These are phyloP conservation scores for Mallotus repandus DNA, from an alignment of 441 rosid species.

Conservation along the genomic window DNA sequence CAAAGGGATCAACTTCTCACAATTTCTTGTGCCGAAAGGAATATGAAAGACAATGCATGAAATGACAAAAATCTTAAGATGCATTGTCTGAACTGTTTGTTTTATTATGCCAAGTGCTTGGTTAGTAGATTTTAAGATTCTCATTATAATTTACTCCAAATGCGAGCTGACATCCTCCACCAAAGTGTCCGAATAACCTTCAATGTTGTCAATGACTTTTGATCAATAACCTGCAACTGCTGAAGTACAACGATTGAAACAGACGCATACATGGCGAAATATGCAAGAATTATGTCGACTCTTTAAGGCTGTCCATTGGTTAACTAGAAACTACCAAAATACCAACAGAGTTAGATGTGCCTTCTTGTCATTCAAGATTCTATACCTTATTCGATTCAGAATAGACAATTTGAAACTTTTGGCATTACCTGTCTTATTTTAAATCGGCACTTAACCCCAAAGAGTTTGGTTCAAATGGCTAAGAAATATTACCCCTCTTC, in stretches of 20 bases:
- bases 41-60: neutral
- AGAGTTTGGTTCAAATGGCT: too few relatives aligned
- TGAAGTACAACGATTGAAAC: neutral
- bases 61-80: neutral
- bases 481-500: too few relatives aligned
- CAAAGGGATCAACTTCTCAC: neutral
- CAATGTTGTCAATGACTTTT: neutral
- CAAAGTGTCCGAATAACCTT: neutral
- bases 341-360: neutral
- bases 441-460: too few relatives aligned
- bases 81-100: neutral
- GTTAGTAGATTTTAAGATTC: neutral
- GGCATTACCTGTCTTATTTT: too few relatives aligned
- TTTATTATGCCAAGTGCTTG: neutral
- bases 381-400: neutral
- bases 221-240: neutral
- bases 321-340: neutral
- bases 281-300: neutral
- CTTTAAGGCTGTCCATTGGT: neutral
- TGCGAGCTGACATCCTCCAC: neutral
- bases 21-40: neutral
- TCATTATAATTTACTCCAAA: neutral
- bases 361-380: too few relatives aligned
- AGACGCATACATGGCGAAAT: neutral
- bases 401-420: neutral